phyloP scores from a whole-genome alignment of 192 early-diverging fungal species.

The Rhizophagus prolifer region DNA sequence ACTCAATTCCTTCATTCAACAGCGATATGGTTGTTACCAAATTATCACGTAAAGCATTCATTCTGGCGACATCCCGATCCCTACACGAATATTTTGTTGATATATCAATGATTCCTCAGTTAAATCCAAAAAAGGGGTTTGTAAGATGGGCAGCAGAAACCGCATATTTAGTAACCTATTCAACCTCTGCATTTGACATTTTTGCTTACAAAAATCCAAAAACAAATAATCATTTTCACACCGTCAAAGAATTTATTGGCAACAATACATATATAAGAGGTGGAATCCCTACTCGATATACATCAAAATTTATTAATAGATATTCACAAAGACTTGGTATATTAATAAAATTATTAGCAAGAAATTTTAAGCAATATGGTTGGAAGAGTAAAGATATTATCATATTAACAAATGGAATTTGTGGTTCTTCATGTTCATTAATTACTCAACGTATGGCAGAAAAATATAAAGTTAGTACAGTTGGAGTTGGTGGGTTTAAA shows the following conservation, averaged over 20 bases:
- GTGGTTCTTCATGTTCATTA: slow-evolving; percentile 39
- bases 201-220: not conserved
- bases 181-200: not conserved
- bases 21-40: not conserved
- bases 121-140: not conserved
- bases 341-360: not conserved
- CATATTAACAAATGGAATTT: slow-evolving; percentile 37
- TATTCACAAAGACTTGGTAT: not conserved
- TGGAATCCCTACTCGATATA: not conserved
- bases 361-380: not conserved
- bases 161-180: not conserved
- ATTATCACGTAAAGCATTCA: not conserved
- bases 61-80: not conserved
- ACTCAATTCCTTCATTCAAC: not conserved
- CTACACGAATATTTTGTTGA: not conserved
- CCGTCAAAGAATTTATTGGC: not conserved
- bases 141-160: not conserved
- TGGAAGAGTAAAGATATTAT: slow-evolving; percentile 23
- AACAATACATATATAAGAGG: not conserved
- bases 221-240: not conserved
- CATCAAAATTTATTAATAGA: not conserved
- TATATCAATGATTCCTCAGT: not conserved
- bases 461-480: slow-evolving; percentile 33
- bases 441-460: slow-evolving; percentile 35
- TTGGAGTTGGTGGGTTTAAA: slow-evolving; percentile 34